phyloP scores from a whole-genome alignment of 2,329 filamentous ascomycete genomes.

The Leptographium flavum region DNA sequence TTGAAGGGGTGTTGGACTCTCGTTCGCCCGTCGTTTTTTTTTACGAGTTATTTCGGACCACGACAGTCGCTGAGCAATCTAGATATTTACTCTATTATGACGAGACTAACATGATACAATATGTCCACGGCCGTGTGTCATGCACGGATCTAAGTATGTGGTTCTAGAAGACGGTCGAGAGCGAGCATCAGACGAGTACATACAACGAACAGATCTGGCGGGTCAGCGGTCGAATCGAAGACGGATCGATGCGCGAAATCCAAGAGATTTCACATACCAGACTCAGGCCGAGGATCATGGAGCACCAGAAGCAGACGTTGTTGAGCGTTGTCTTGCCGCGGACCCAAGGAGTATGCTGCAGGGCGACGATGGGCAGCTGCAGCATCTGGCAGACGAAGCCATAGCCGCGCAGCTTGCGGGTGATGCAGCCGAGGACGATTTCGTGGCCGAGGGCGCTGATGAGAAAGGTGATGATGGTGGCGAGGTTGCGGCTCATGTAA shows the following conservation, averaged over 20 bases:
- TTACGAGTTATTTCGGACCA: no score
- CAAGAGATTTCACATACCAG: slow-evolving; percentile 44
- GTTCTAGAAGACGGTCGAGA: neutral
- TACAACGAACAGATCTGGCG: slow-evolving; percentile 38
- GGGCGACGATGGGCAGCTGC: slow-evolving; percentile 85
- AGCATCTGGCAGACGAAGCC: slow-evolving; percentile 93
- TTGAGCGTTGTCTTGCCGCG: slow-evolving; percentile 65
- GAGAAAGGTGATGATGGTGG: slow-evolving; percentile 82
- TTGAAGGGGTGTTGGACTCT: no score
- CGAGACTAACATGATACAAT: neutral
- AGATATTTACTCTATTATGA: neutral
- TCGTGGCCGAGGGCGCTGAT: slow-evolving; percentile 85
- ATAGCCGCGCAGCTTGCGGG: slow-evolving; percentile 89
- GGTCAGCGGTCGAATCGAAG: slow-evolving; percentile 9
- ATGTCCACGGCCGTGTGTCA: neutral
- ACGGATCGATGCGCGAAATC: slow-evolving; percentile 6
- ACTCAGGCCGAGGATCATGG: slow-evolving; percentile 76
- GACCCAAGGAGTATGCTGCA: slow-evolving; percentile 71
- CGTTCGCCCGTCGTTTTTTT: neutral
- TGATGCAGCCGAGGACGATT: slow-evolving; percentile 94
- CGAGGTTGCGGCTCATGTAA: slow-evolving; percentile 59
- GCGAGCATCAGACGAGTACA: slow-evolving; percentile 25
- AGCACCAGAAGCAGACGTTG: slow-evolving; percentile 82
- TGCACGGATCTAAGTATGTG: neutral
- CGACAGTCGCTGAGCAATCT: no score